Percentiles rank a stretch among this genome's conserved stretches.
Conservation (phyloP, 345 rosid genomes). For the Populus alba region DNA sequence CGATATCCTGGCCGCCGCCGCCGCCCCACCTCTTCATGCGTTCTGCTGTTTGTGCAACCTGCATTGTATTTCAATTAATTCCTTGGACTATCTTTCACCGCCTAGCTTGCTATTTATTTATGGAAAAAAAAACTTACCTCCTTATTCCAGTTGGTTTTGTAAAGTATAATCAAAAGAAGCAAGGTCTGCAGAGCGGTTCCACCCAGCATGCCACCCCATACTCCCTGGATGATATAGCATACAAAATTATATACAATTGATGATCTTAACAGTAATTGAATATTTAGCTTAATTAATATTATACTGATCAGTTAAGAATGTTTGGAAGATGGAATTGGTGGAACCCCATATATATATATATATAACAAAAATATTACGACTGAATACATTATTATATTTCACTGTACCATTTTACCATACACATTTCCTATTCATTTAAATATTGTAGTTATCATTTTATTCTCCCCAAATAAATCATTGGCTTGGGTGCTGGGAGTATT, state of each 20-base stretch:
- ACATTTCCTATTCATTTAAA: too few species aligned
- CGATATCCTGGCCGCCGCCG: slow-evolving; percentile 31
- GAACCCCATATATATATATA: too few species aligned
- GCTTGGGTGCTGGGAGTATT: too few species aligned
- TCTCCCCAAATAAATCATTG: too few species aligned
- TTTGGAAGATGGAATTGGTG: too few species aligned
- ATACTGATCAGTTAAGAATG: too few species aligned
- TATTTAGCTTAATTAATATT: too few species aligned
- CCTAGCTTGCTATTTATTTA: not conserved
- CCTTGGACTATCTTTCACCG: too few species aligned
- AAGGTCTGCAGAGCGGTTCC: slow-evolving; percentile 73
- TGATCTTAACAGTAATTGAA: not conserved
- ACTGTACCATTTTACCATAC: too few species aligned
- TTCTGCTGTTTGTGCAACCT: slow-evolving; percentile 66
- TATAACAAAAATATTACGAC: too few species aligned
- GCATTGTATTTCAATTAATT: slow-evolving; percentile 1
- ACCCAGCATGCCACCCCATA: slow-evolving; percentile 80
- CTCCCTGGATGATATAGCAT: slow-evolving; percentile 39
- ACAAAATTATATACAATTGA: not conserved
- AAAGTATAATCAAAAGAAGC: slow-evolving; percentile 48
- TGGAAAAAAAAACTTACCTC: slow-evolving; percentile 41
- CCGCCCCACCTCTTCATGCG: slow-evolving; percentile 74
- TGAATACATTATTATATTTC: too few species aligned
- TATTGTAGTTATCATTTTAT: too few species aligned
- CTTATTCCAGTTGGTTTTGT: slow-evolving; percentile 73